Evolutionary conservation across 352 stramenopile species (phyloP), one percentile per base, ranked within the genome.

Genomic region (Pythium biforme): DNA sequence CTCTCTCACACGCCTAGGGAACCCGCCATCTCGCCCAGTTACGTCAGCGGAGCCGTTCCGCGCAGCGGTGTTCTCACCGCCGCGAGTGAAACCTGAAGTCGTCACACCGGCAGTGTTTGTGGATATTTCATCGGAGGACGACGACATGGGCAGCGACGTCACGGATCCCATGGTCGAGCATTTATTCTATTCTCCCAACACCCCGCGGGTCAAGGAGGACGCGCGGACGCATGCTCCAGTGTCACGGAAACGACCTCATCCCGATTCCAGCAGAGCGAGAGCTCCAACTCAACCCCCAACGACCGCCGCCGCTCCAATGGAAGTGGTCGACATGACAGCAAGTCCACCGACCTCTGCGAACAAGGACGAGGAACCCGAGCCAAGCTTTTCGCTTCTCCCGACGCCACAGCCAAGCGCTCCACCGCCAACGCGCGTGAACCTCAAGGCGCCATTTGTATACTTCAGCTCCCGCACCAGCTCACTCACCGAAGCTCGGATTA

Each of bases 141-240:
- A 88, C 33, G 76, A 83, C 20, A 72, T 74, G 43, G 69, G 70
- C 22, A 91, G 82, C 62, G 82, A 91, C 45, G 77, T 64, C 3
- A 91, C 82, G n/a, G 82, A 91, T 43, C 82, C 82, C 37, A 83
- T 74, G 68, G 77, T 91, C 5, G 70, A 88, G 61, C 80, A 91
- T 50, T 58, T 91, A 19, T 91, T 91, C 27, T 91, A 91, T 70
- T 89, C 79, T n/a, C 76, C 82, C 15, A 89, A 89, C 33, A 90
- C 82, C 15, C 81, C 75, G 49, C 55, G 76, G 31, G 17, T 68
- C 12, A 25, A 56, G 14, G 43, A 50, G 0, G 50, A 53, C 29
- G 5, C 20, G n/a, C 31, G 23, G 19, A 17, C 40, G 12, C 48
- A 5, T 17, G 23, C 2, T 33, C 27, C 7, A 1, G 31, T 37